Evolutionary conservation across 208 protist genomes (phyloP).

Genomic region (Leishmania amazonensis): DNA sequence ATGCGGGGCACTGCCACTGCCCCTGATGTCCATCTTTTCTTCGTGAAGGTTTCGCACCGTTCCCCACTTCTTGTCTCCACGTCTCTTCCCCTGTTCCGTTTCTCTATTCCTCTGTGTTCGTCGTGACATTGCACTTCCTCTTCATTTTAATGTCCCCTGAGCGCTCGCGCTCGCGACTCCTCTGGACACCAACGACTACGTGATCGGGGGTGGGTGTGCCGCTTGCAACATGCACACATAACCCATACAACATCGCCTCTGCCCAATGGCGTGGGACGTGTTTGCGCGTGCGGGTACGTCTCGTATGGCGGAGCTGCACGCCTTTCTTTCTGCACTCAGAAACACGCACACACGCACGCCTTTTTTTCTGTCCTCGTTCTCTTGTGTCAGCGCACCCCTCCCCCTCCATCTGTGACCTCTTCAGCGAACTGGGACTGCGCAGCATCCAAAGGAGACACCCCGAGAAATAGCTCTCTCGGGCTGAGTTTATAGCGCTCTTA

Average conservation of each 20-base stretch:
- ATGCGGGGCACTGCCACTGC: neutral
- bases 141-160: neutral
- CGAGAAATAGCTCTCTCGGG: neutral
- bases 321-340: neutral
- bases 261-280: neutral
- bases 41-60: neutral
- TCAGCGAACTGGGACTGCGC: neutral
- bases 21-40: neutral
- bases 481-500: neutral
- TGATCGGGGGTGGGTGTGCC: neutral
- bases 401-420: neutral
- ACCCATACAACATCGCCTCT: neutral
- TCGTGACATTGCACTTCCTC: neutral
- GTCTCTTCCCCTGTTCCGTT: neutral
- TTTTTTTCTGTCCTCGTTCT: neutral
- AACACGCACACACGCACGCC: neutral
- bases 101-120: constrained; percentile 8
- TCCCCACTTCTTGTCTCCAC: constrained; percentile 7
- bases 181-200: neutral
- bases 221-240: neutral
- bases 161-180: neutral
- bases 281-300: neutral
- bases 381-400: neutral
- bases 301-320: neutral
- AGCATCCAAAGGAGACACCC: neutral